Percentiles rank a stretch among this genome's conserved stretches.
Conservation (phyloP, 306 rosid species). For the Sechiopsis laciniata region DNA sequence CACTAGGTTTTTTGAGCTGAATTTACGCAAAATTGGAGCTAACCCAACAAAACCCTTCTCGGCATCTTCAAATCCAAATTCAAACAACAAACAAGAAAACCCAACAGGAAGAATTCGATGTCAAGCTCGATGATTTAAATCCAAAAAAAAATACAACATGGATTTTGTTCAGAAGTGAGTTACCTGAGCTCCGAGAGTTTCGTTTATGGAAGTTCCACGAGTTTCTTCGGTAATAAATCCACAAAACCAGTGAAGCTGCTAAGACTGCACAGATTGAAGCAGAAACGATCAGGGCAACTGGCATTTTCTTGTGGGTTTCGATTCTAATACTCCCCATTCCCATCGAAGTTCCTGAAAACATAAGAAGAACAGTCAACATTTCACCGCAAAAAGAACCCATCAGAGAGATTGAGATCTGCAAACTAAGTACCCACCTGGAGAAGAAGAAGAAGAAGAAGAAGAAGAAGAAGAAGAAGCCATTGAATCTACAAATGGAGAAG, state of each 20-base stretch:
- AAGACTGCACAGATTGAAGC: slow-evolving; percentile 39
- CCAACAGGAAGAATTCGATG: neutral
- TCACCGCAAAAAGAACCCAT: no score
- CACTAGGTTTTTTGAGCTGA: slow-evolving; percentile 43
- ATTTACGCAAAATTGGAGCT: slow-evolving; percentile 47
- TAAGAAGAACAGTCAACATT: neutral
- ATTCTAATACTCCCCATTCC: slow-evolving; percentile 33
- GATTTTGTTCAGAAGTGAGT: neutral
- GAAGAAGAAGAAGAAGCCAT: slow-evolving; percentile 35
- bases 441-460: slow-evolving; percentile 28
- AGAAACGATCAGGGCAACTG: slow-evolving; percentile 41
- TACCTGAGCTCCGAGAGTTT: slow-evolving; percentile 44
- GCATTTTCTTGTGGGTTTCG: slow-evolving; percentile 53
- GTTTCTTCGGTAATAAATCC: slow-evolving; percentile 47
- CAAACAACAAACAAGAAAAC: neutral
- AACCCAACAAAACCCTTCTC: slow-evolving; percentile 51
- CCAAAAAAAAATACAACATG: neutral
- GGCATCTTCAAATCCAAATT: slow-evolving; percentile 38
- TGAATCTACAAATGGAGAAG: slow-evolving; percentile 31
- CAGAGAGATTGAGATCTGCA: slow-evolving; percentile 14
- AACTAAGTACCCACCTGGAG: slow-evolving; percentile 41
- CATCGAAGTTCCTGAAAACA: slow-evolving; percentile 37
- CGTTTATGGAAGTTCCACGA: slow-evolving; percentile 35
- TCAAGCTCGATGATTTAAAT: neutral
- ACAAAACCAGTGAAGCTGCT: slow-evolving; percentile 37